Base-by-base conservation (phyloP, 495 filamentous ascomycete genomes). In the Lophium mytilinum region DNA sequence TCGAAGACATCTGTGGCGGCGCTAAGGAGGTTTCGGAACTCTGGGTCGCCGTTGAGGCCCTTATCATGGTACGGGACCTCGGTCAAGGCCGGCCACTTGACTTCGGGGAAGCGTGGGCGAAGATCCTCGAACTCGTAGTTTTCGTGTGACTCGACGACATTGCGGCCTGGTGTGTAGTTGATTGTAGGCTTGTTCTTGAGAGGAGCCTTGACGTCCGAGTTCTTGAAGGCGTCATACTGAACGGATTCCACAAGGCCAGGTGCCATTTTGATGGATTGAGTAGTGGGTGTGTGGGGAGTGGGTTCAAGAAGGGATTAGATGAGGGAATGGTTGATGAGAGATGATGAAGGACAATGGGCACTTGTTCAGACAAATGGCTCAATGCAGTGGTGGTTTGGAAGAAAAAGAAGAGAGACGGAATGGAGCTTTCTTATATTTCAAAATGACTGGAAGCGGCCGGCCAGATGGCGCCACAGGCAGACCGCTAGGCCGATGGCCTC, bases 1-100 rank as follows among this genome's bases (percentile, higher is more conserved):
- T 85, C 81, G 64, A 80, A 78, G 24, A 84, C 72, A 36, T 76
- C 73, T 0, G 76, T 78, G 21, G 79, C 79, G 33, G 75, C 63
- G 37, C 69, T 71, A 35, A 86, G 73, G 0, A 86, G 75, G 61
- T 81, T 80, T 30, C 74, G 76, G 70, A 82, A 83, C 15, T 76
- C 67, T 6, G 79, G 74, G 55, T 83, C 75, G 37, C 82, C 80
- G 21, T 73, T 68, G 40, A 78, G 67, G 9, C 79, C 82, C 61
- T 77, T 79, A 62, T 85, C 82, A 12, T 73, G 56, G 56, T 83
- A 81, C 0, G 73, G 66, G 3, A 76, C 68, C 35, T 80, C 71
- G 41, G 71, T 71, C 17, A 85, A 60, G 0, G 78, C 68, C 1
- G 67, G 68, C 80, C 80, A 84, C 14, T 75, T 69, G 50, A 83